These are phyloP conservation scores for Leishmania tropica DNA, from an alignment of 208 protist genomes.

Conservation along the genomic window DNA sequence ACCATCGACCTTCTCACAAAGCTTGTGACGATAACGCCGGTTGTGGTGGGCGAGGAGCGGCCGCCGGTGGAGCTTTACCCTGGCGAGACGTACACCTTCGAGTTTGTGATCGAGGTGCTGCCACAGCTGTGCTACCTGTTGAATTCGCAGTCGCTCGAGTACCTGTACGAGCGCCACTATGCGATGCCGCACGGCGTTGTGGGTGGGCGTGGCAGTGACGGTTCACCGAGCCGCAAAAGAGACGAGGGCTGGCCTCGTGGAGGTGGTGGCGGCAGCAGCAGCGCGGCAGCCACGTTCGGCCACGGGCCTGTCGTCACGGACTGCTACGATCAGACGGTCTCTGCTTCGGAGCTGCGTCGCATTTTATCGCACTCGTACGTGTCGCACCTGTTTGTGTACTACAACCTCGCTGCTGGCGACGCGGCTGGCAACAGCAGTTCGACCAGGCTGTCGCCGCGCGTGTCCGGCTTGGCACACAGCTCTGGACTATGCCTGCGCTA, in stretches of 20 bases:
- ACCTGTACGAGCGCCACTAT: constrained; percentile 56
- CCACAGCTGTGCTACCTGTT: constrained; percentile 76
- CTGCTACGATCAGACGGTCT: constrained; percentile 37
- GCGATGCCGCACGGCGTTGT: constrained; percentile 19
- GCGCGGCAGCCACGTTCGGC: constrained; percentile 17
- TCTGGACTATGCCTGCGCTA: constrained; percentile 46
- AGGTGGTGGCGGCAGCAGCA: constrained; percentile 10
- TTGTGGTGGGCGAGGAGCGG: constrained; percentile 55
- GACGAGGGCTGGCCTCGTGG: constrained; percentile 3
- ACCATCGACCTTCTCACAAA: constrained; percentile 56
- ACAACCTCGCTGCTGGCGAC: constrained; percentile 29
- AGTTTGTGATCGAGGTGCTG: constrained; percentile 78
- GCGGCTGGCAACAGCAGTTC: constrained; percentile 1
- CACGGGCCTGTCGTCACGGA: constrained; percentile 29
- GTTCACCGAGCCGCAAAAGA: constrained; percentile 1
- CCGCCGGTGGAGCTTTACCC: constrained; percentile 60
- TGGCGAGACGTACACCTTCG: constrained; percentile 74
- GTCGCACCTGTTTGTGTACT: constrained; percentile 75
- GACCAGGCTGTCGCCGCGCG: constrained; percentile 1
- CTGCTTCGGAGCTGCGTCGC: constrained; percentile 49
- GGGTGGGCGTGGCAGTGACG: constrained; percentile 3
- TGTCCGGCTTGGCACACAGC: constrained; percentile 6
- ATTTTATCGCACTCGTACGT: constrained; percentile 54
- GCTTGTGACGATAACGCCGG: constrained; percentile 64
- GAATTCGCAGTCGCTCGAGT: constrained; percentile 58